phyloP scores from a whole-genome alignment of 106 monocot species.

The Dendrobium chrysotoxum region DNA sequence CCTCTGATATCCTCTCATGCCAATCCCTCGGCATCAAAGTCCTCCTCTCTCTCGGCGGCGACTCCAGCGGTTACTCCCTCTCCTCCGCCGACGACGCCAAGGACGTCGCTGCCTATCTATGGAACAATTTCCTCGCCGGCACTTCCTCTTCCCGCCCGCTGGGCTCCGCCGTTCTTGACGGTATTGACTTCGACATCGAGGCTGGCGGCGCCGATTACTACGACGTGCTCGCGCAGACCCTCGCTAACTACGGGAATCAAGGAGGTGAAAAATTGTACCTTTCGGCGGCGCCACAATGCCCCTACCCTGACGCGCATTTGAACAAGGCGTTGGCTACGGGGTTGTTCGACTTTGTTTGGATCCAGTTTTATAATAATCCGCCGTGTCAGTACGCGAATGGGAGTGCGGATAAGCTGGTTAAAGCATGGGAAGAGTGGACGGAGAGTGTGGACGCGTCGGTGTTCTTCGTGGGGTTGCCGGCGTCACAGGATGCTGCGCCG shows the following conservation, averaged over 20 bases:
- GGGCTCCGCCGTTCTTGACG: constrained; percentile 44
- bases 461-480: constrained; percentile 44
- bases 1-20: constrained; percentile 30
- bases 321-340: constrained; percentile 30
- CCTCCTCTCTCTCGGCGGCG: constrained; percentile 49
- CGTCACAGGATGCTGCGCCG: constrained; percentile 30
- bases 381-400: constrained; percentile 37
- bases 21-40: constrained; percentile 22
- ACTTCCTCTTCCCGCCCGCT: constrained; percentile 33
- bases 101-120: constrained; percentile 35
- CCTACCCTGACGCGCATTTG: constrained; percentile 34
- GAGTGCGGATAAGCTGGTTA: constrained; percentile 8
- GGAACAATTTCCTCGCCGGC: constrained; percentile 56
- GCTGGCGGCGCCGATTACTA: constrained; percentile 18
- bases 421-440: constrained; percentile 43
- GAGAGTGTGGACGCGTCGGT: constrained; percentile 11
- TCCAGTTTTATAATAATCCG: constrained; percentile 62
- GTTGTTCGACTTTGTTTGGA: constrained; percentile 44
- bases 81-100: constrained; percentile 33
- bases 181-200: constrained; percentile 60
- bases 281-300: constrained; percentile 56
- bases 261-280: constrained; percentile 28
- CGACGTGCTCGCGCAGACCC: constrained; percentile 23
- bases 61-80: constrained; percentile 26
- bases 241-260: constrained; percentile 13